Evolutionary conservation across 2,329 filamentous ascomycete genomes (phyloP), one percentile per base, ranked within the genome.

Genomic region (Cladosporium halotolerans): DNA sequence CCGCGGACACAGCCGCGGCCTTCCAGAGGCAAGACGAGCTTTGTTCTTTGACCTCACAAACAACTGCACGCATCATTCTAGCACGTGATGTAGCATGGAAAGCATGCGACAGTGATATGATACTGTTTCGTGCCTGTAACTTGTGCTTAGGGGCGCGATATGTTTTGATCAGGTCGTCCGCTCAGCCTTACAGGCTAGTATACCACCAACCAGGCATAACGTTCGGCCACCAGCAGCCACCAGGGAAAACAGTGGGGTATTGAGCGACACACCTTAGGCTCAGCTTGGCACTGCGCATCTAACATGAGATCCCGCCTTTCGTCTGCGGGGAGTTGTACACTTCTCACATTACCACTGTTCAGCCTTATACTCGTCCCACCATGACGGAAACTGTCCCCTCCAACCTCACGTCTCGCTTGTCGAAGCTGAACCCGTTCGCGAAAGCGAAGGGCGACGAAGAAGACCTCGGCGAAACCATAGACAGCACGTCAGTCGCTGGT

Each of bases 401-500:
- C 3, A 53, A 54, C 19, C 36, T 62, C 11, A 62, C 60, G 2
- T 62, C 64, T 9, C 59, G 61, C 19, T 47, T 75, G 7, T 64
- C 70, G 19, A 70, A 64, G 55, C 64, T 77, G 43, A 76, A 73
- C 42, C 70, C 70, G 4, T 72, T 76, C 56, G 64, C 67, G 28
- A 57, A 61, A 32, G 39, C 19, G 9, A 55, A 58, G 41, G 52
- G 62, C 58, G 75, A 77, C 53, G 74, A 78, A 38, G 79, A 82
- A 39, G 77, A 82, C 32, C 62, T 70, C 31, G 79, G 80, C 53
- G 77, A 82, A 54, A 72, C 72, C 45, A 75, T 81, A 55, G 77
- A 79, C 58, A 63, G 60, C 28, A 63, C 66, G 31, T 71, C 70
- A 4, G 67, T 84, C 9, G 83, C 80, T 2, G 81, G 82, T 32